Base-by-base conservation (phyloP, 2,329 filamentous ascomycete species). In the Aspergillus fijiensis region DNA sequence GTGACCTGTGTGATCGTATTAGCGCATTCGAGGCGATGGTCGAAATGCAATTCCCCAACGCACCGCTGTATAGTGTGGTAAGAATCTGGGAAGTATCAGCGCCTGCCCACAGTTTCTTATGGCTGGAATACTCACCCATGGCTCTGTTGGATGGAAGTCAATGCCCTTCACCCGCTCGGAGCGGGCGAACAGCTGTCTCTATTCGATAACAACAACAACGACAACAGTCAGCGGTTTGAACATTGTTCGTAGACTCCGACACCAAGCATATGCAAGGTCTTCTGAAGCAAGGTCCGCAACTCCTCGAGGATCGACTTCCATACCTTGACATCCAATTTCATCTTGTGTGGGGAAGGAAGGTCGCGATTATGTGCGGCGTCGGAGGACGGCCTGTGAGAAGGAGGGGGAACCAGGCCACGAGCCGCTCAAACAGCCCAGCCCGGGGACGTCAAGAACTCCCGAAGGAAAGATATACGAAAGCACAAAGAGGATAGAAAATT, bases 111-210 rank as follows among this genome's bases (percentile, higher is more conserved):
- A 42, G 31, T 14, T n/a, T 49, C 51, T 25, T 16, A 19, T 35
- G 49, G 51, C 51, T 39, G 68, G 49, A 19, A 51, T 42, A 68
- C 80, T 76, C 78, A 93, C 91, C 91, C 94, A 97, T 87, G 93
- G 92, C 82, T 97, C 94, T 61, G 92, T 91, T 48, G 92, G 93
- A 77, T 98, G 94, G 77, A 97, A 98, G 82, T 98, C 94, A 78
- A 96, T 92, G 75, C 90, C 90, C 82, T 98, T 98, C 69, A 98
- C 94, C 81, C 94, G 89, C 85, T 98, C 92, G 73, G 91, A 96
- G 79, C 92, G 87, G 79, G 91, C 90, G 81, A 92, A 91, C 71
- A 92, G 86, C 80, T 92, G 89, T 79, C 88, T 87, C 89, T 92
- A 65, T 71, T 54, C 77, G 65, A 57, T 63, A 59, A 70, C 74